Evolutionary conservation across 2,329 filamentous ascomycete genomes (phyloP).

Genomic region (Capronia americana): DNA sequence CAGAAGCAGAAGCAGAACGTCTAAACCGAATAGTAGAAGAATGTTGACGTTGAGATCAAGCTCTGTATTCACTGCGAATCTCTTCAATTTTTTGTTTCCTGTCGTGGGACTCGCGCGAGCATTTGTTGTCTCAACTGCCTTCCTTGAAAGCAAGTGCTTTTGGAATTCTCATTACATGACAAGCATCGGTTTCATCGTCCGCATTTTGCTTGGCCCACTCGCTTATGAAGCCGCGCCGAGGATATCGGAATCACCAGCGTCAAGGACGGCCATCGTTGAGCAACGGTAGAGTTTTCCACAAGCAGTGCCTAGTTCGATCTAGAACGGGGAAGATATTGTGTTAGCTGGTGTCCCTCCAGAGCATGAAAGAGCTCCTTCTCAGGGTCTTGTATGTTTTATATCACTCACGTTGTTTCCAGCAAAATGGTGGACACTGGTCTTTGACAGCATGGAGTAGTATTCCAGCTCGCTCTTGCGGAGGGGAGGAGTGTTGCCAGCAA

Average conservation of each 20-base stretch:
- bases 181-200: background rate
- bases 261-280: slow-evolving; percentile 95
- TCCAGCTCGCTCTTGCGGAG: slow-evolving; percentile 97
- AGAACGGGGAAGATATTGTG: slow-evolving; percentile 41
- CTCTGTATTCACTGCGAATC: background rate
- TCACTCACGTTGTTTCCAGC: slow-evolving; percentile 95
- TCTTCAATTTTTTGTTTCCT: background rate
- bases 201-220: background rate
- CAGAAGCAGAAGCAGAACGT: background rate
- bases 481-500: slow-evolving; percentile 93
- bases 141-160: background rate
- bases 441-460: slow-evolving; percentile 57
- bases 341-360: slow-evolving; percentile 76
- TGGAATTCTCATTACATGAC: background rate
- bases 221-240: slow-evolving; percentile 62
- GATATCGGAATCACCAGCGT: slow-evolving; percentile 99
- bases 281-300: slow-evolving; percentile 99
- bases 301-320: slow-evolving; percentile 98
- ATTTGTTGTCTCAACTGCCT: background rate
- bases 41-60: background rate
- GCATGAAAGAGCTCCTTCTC: slow-evolving; percentile 85
- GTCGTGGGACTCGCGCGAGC: background rate
- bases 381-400: slow-evolving; percentile 62
- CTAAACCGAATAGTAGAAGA: background rate
- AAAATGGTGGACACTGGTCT: slow-evolving; percentile 98